A percentile compares a stretch with the other conserved stretches of the same genome.
These are phyloP conservation scores for Amanita exitialis DNA, from an alignment of 768 basidiomycete species.

Conservation along the genomic window DNA sequence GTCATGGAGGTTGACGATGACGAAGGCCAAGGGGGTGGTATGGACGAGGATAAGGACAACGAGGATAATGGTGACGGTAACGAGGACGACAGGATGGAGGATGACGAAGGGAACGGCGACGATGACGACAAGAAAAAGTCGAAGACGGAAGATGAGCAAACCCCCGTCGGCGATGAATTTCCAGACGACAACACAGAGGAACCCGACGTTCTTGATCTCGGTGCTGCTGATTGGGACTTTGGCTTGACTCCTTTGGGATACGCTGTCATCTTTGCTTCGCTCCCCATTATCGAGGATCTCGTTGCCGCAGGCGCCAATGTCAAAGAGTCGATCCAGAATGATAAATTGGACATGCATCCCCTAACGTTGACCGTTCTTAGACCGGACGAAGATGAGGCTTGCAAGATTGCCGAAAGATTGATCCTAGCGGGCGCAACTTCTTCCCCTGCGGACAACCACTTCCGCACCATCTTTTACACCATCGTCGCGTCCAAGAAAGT, in stretches of 20 bases:
- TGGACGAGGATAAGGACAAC: conserved; percentile 15
- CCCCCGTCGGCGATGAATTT: conserved; percentile 21
- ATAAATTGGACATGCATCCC: conserved; percentile 22
- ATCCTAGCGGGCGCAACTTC: conserved; percentile 30
- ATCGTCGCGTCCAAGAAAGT: conserved; percentile 25
- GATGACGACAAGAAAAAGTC: conserved; percentile 8
- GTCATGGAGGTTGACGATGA: conserved; percentile 23
- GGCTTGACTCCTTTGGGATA: conserved; percentile 41
- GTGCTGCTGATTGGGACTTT: conserved; percentile 49
- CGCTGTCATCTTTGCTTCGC: conserved; percentile 37
- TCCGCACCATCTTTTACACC: conserved; percentile 29
- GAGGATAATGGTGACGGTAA: conserved; percentile 17
- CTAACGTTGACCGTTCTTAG: conserved; percentile 29
- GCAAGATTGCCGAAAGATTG: conserved; percentile 28
- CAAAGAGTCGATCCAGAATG: conserved; percentile 21
- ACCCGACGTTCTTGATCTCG: conserved; percentile 45
- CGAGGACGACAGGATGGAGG: too few relatives aligned
- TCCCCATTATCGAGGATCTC: conserved; percentile 33
- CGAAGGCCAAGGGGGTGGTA: conserved; percentile 17
- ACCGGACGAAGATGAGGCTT: conserved; percentile 30
- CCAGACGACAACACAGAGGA: conserved; percentile 38
- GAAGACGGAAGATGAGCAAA: conserved; percentile 14
- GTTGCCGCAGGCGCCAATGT: conserved; percentile 37
- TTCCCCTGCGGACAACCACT: conserved; percentile 23
- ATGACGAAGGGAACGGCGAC: conserved; percentile 14